Percentiles rank a stretch among this genome's conserved stretches.
Evolutionary conservation across 352 stramenopile species (phyloP).

Genomic region (Globisporangium cystogenes): DNA sequence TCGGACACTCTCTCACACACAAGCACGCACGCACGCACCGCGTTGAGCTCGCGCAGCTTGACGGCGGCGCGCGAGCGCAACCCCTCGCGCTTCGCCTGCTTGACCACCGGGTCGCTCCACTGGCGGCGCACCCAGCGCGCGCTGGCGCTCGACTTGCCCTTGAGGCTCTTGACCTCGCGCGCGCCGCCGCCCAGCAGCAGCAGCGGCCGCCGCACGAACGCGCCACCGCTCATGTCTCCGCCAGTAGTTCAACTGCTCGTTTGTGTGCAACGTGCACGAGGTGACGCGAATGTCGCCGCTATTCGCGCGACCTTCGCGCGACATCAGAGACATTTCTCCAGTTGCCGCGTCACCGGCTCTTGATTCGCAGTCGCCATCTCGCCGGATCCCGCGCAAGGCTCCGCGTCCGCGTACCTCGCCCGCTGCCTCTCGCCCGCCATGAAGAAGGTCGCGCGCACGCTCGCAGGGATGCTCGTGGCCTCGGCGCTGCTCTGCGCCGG

Average conservation of each 20-base stretch:
- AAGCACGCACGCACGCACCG: slow-evolving; percentile 17
- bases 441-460: slow-evolving; percentile 45
- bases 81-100: slow-evolving; percentile 79
- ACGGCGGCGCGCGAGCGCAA: slow-evolving; percentile 75
- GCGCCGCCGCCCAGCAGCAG: slow-evolving; percentile 3
- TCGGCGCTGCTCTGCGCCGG: slow-evolving; percentile 71
- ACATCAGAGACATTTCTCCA: neutral
- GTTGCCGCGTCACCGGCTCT: too few relatives aligned
- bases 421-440: neutral
- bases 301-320: neutral
- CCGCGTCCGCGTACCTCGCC: too few relatives aligned
- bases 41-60: slow-evolving; percentile 83
- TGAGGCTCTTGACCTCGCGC: slow-evolving; percentile 70
- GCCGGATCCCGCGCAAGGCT: neutral
- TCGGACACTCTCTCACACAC: too few relatives aligned
- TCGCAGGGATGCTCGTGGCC: slow-evolving; percentile 57
- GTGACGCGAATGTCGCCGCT: neutral
- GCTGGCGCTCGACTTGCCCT: slow-evolving; percentile 78
- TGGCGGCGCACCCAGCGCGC: slow-evolving; percentile 83
- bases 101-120: slow-evolving; percentile 80
- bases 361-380: neutral
- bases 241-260: neutral
- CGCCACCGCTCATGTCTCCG: slow-evolving; percentile 19
- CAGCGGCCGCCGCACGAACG: slow-evolving; percentile 14
- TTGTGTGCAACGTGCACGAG: neutral